A percentile compares a stretch with the other conserved stretches of the same genome.
phyloP scores from a whole-genome alignment of 768 basidiomycete genomes.

The Lactarius pseudohatsudake region DNA sequence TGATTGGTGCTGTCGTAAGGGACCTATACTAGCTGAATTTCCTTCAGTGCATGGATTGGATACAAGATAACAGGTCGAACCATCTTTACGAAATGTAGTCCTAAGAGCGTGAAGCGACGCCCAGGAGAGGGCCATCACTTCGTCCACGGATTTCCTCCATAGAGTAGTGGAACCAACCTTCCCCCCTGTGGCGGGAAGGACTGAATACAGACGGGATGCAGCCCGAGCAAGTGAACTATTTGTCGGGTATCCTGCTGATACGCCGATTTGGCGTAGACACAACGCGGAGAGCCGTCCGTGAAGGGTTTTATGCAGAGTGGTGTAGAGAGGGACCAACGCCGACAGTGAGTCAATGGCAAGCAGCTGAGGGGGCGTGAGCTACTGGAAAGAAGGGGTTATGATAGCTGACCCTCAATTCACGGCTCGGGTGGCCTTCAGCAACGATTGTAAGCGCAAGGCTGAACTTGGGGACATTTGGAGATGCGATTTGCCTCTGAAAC shows the following conservation, averaged over 20 bases:
- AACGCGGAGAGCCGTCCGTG: constrained; percentile 53
- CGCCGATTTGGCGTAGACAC: constrained; percentile 56
- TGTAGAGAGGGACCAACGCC: constrained; percentile 62
- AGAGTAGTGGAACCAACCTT: constrained; percentile 70
- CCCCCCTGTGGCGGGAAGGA: constrained; percentile 71
- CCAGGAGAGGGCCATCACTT: constrained; percentile 66
- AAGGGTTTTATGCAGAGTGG: constrained; percentile 60
- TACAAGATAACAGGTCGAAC: constrained; percentile 35
- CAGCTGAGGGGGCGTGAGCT: constrained; percentile 37
- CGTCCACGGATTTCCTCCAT: constrained; percentile 78
- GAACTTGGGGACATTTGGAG: constrained; percentile 73
- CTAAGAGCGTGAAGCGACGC: constrained; percentile 56
- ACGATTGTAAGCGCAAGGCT: constrained; percentile 56
- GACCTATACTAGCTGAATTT: constrained; percentile 24
- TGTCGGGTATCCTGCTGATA: constrained; percentile 47
- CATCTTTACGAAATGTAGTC: constrained; percentile 54
- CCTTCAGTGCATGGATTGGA: constrained; percentile 5
- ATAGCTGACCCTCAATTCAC: constrained; percentile 53
- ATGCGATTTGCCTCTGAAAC: constrained; percentile 76
- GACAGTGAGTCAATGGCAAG: constrained; percentile 49
- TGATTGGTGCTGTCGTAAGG: constrained; percentile 26
- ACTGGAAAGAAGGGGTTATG: constrained; percentile 9
- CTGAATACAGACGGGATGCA: constrained; percentile 58
- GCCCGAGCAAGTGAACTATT: constrained; percentile 43
- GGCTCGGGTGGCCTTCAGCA: constrained; percentile 50